Evolutionary conservation across 129 eudicot genomes (phyloP), one percentile per base, ranked within the genome.

Genomic region (Centaurea solstitialis): DNA sequence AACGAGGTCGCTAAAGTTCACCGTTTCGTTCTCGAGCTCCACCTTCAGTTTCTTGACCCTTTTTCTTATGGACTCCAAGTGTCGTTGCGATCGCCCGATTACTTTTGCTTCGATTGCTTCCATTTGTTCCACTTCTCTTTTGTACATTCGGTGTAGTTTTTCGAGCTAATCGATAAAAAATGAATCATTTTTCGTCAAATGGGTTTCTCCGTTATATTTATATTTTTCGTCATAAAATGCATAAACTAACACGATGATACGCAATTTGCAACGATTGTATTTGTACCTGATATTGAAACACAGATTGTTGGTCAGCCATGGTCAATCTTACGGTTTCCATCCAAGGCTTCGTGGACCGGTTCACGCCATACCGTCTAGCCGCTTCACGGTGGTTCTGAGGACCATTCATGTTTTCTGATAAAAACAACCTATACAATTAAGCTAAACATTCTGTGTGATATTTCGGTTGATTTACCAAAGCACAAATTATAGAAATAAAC

Each of bases 271-370:
- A 35, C 10, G 72, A 53, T 53, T 30, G 62, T 79, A n/a, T n/a
- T 53, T 30, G 62, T 26, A 79, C 77, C 77, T 79, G 83, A 71
- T 61, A 3, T 5, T 5, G 26, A 65, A 79, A 59, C 77, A 47
- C 28, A 8, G 45, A 71, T 9, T 79, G 64, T 0, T 79, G 77
- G 11, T 59, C 12, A 30, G 73, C 41, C 65, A 71, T 57, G 72
- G 70, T 57, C 77, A 23, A 50, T 72, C 72, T 59, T 72, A 43
- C 43, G 20, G 47, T 7, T 41, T 68, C 47, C 66, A 41, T 68
- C 40, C 75, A 68, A n/a, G 74, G 50, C 15, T 67, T n/a, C 18
- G 18, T 12, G 1, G 68, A 78, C 81, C 5, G 20, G 37, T 68
- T 20, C 53, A 17, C 3, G 20, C 81, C 43, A 66, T 7, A 22